These are phyloP conservation scores for Geotrichum siamense DNA, from an alignment of 1,139 yeast species.

Conservation along the genomic window DNA sequence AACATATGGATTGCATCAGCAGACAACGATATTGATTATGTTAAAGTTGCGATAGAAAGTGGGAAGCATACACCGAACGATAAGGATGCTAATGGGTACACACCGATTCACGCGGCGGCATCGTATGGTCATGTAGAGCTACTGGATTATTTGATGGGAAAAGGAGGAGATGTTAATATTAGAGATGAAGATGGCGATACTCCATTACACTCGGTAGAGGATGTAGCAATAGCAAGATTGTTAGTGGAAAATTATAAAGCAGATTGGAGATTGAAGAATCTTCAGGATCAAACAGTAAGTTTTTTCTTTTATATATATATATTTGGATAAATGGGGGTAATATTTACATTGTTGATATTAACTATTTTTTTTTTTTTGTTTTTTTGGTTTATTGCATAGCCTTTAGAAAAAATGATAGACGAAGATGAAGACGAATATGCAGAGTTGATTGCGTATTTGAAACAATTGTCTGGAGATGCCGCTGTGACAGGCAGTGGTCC, in stretches of 20 bases:
- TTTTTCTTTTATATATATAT: not conserved
- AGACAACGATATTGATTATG: constrained; percentile 60
- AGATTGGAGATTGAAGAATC: constrained; percentile 54
- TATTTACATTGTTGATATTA: too few relatives aligned
- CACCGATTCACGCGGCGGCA: constrained; percentile 95
- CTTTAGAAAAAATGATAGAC: constrained; percentile 40
- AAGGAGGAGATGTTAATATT: constrained; percentile 74
- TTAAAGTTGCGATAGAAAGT: constrained; percentile 46
- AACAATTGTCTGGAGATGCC: constrained; percentile 21
- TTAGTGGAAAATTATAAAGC: constrained; percentile 64
- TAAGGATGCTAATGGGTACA: constrained; percentile 87
- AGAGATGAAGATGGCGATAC: constrained; percentile 90
- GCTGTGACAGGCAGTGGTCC: not conserved
- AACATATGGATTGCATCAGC: constrained; percentile 96
- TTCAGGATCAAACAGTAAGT: constrained; percentile 61
- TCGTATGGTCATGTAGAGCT: constrained; percentile 79
- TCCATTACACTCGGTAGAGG: constrained; percentile 88
- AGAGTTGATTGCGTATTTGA: constrained; percentile 61
- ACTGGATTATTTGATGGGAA: constrained; percentile 47
- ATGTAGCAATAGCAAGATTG: constrained; percentile 51
- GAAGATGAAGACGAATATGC: constrained; percentile 85
- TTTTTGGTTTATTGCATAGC: too few relatives aligned
- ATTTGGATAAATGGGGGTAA: constrained; percentile 7
- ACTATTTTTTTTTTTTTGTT: too few relatives aligned
- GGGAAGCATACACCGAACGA: constrained; percentile 57